Base-by-base conservation (phyloP, 768 basidiomycete species). In the Russula brevipes region DNA sequence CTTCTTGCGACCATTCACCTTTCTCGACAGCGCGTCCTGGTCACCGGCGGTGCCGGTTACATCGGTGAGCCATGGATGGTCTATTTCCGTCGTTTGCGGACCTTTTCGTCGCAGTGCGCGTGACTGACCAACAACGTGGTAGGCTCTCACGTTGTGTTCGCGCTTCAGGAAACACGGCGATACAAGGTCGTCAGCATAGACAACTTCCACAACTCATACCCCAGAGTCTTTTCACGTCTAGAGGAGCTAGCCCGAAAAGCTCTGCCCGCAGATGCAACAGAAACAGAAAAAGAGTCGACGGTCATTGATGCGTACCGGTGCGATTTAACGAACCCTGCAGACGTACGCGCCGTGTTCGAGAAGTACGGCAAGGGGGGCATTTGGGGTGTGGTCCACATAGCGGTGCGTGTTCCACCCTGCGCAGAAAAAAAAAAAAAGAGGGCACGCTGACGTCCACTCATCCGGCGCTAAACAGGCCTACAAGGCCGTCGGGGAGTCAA, bases 401-500 rank as follows among this genome's bases (percentile, higher is more conserved):
- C 96, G 24, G 92, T 94, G 69, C 72, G 89, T 82, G 61, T 59
- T 24, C 30, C 17, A 46, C 30, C 10, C 47, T 31, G 8, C 36
- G 3, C 44, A 4, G 35, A 30, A 36, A 5, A 9, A 36, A 47
- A 53, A 36, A 57, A 24, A 24, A 24, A 24, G 24, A 24, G 24
- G 24, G 24, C 1, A 14, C 41, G 36, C 16, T 14, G 41, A 9
- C 1, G 49, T 45, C 57, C 7, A n/a, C 36, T 31, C n/a, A 31
- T 1, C 36, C 24, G 62, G 57, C 57, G 52, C 38, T 39, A 59
- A 54, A 54, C 31, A 94, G 92, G 97, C 97, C 4, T 87, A 91
- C 80, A 99, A 99, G 79, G 94, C 95, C 19, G 97, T 99, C 53
- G 97, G 97, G 47, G 97, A 99, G 75, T 95, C 93, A 16, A 88